Evolutionary conservation across 805 yeast species (phyloP).

Genomic region (Komagataella phaffii): DNA sequence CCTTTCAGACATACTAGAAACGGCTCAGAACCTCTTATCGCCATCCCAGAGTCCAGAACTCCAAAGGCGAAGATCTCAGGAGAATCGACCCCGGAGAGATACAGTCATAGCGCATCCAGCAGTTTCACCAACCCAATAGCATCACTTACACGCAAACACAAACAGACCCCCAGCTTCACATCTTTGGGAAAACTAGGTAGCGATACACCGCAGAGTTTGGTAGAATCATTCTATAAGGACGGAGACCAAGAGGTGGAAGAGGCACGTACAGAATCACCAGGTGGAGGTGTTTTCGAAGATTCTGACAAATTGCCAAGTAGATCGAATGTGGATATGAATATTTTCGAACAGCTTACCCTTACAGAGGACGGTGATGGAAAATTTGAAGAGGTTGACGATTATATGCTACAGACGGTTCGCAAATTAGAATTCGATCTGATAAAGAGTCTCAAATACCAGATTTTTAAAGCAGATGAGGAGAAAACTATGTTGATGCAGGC

Average conservation of each 20-base stretch:
- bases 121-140: not conserved
- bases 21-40: not conserved
- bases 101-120: not conserved
- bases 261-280: not conserved
- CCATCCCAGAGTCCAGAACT: not conserved
- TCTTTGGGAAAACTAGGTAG: not conserved
- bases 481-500: not conserved
- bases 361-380: not conserved
- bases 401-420: not conserved
- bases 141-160: not conserved
- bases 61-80: not conserved
- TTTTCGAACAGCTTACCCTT: not conserved
- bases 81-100: not conserved
- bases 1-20: not conserved
- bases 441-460: not conserved
- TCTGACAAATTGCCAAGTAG: not conserved
- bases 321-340: not conserved
- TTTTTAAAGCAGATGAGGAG: not conserved
- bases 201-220: not conserved
- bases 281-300: not conserved
- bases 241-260: not conserved
- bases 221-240: not conserved
- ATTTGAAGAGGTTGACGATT: not conserved
- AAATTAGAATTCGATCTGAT: not conserved
- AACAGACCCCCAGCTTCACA: not conserved